Evolutionary conservation across 768 basidiomycete species (phyloP), one percentile per base, ranked within the genome.

Genomic region (Sarcodon sp.): DNA sequence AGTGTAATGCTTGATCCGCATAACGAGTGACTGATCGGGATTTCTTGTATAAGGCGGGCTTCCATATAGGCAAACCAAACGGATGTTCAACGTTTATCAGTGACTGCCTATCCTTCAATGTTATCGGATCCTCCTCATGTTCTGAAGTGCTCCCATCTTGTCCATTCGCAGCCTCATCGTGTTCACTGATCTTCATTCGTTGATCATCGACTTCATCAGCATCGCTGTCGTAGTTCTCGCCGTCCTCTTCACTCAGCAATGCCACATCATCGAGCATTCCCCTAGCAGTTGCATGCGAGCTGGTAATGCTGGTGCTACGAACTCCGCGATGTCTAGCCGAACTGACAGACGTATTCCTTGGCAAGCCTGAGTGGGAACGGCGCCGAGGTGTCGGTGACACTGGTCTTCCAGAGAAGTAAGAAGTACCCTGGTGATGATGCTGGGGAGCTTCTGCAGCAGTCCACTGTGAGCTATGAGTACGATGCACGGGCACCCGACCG

Each of bases 1-100:
- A 77, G 61, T 99, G 96, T 4, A 99, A 77, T 0, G 87, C 96
- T 50, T 87, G 81, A 63, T 99, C 96, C 35, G 96, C 96, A 66
- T 91, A 79, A 45, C 94, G 88, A 44, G 93, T 97, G 57, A 99
- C 88, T 2, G 93, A 89, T 33, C 96, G 83, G 33, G 87, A 86
- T 62, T 99, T 99, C 66, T 93, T 92, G 79, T 99, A 99, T 50
- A 99, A 65, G 0, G 96, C 96, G 16, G 96, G 96, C 64, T 99
- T 99, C 96, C 96, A 99, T 61, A 99, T 97, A 35, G 90, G 94
- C 50, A 99, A 73, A 70, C 96, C 96, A 64, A 99, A 99, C 11
- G 96, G 96, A 64, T 99, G 96, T 60, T 94, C 89, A 60, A 96
- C 93, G 66, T 99, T 99, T 61, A 98, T 96, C 57, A 96, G 85